Conservation (phyloP, 1,139 yeast species). For the Pneumocystis oryctolagi region DNA sequence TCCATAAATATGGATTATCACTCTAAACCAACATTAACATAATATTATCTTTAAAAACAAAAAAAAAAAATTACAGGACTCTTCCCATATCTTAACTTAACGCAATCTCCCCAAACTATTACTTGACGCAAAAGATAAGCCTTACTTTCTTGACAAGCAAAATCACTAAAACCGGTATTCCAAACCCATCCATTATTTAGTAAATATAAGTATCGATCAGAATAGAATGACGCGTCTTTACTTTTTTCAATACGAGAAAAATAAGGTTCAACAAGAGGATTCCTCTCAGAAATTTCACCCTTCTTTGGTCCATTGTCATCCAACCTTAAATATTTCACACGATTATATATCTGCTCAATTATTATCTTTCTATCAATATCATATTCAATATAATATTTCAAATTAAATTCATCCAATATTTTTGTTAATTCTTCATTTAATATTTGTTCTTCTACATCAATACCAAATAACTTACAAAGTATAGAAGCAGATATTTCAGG, state of each 20-base stretch:
- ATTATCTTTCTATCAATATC: constrained; percentile 58
- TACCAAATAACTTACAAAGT: constrained; percentile 28
- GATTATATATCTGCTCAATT: constrained; percentile 51
- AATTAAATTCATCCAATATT: constrained; percentile 65
- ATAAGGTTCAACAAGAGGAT: constrained; percentile 71
- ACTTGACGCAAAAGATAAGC: constrained; percentile 86
- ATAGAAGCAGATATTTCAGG: constrained; percentile 35
- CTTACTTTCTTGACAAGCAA: constrained; percentile 65
- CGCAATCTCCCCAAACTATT: constrained; percentile 96
- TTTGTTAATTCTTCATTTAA: constrained; percentile 31
- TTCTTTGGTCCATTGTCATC: constrained; percentile 68
- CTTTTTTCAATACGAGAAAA: constrained; percentile 50
- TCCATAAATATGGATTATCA: constrained; percentile 84
- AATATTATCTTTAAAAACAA: not conserved
- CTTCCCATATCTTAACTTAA: constrained; percentile 72
- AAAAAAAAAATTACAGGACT: constrained; percentile 30
- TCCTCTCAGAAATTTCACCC: constrained; percentile 43
- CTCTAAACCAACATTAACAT: not conserved
- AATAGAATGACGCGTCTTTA: constrained; percentile 27
- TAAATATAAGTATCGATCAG: constrained; percentile 45
- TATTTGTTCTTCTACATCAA: constrained; percentile 25
- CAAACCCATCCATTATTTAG: constrained; percentile 99
- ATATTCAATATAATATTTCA: constrained; percentile 55
- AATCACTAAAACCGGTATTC: constrained; percentile 87
- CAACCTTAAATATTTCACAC: constrained; percentile 60